Conservation (phyloP, 2,329 filamentous ascomycete genomes). For the Talaromyces islandicus region DNA sequence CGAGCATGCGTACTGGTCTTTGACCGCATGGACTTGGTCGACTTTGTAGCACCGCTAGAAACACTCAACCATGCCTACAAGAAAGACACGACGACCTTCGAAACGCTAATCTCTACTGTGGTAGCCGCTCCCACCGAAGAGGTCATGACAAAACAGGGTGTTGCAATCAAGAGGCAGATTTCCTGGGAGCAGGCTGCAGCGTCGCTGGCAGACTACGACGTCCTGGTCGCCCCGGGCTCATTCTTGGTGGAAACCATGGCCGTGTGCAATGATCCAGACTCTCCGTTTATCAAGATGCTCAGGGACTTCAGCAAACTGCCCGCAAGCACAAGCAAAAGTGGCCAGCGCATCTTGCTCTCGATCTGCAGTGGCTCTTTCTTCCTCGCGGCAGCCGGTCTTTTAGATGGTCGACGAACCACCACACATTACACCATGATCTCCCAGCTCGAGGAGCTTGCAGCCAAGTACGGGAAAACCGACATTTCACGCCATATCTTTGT, state of each 20-base stretch:
- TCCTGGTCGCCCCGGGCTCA: neutral
- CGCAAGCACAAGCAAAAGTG: neutral
- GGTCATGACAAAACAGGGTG: neutral
- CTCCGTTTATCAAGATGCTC: neutral
- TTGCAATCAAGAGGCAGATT: neutral
- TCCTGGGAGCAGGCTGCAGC: neutral
- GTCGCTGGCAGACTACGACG: neutral
- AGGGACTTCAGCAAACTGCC: neutral
- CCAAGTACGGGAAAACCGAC: neutral
- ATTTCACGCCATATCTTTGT: slow-evolving; percentile 2
- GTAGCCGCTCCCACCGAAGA: neutral
- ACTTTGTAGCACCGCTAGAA: slow-evolving; percentile 3
- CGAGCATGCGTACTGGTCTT: slow-evolving; percentile 1
- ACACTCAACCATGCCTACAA: slow-evolving; percentile 3
- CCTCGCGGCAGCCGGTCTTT: slow-evolving; percentile 2
- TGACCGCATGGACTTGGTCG: slow-evolving; percentile 3
- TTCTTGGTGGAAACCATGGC: neutral
- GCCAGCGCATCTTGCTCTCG: slow-evolving; percentile 2
- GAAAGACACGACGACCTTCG: neutral
- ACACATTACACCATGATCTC: slow-evolving; percentile 2
- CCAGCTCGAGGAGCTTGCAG: neutral
- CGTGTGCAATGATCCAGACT: neutral
- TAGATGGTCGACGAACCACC: neutral
- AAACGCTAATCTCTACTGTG: neutral
- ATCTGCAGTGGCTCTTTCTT: slow-evolving; percentile 7